Conservation (phyloP, 441 rosid genomes). For the Adansonia rubrostipa region DNA sequence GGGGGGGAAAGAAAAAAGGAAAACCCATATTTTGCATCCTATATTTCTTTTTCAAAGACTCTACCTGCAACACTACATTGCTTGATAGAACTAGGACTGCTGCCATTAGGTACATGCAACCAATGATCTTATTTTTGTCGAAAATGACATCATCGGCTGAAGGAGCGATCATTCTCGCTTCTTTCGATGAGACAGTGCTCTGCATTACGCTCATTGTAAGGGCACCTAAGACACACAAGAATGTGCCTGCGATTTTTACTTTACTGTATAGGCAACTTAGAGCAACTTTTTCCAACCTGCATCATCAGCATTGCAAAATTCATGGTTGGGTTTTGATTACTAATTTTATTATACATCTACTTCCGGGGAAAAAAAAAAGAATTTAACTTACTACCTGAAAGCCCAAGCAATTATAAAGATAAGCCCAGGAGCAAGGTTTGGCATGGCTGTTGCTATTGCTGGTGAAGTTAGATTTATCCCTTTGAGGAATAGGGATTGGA, state of each 20-base stretch:
- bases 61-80: conserved; percentile 74
- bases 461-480: conserved; percentile 84
- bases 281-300: conserved; percentile 76
- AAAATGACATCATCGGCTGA: conserved; percentile 24
- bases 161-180: neutral
- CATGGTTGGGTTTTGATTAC: neutral
- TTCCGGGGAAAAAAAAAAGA: neutral
- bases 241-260: conserved; percentile 73
- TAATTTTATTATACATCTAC: neutral
- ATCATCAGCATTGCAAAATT: neutral
- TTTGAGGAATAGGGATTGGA: conserved; percentile 69
- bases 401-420: conserved; percentile 84
- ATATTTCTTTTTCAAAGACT: neutral
- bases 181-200: conserved; percentile 43
- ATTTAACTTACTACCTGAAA: conserved; percentile 41
- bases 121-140: conserved; percentile 61
- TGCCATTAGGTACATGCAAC: conserved; percentile 69
- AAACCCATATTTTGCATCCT: neutral
- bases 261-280: conserved; percentile 69
- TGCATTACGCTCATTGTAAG: conserved; percentile 76
- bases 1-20: neutral
- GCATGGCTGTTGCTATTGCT: conserved; percentile 93
- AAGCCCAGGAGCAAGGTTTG: conserved; percentile 84
- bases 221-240: conserved; percentile 76
- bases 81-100: conserved; percentile 59